Base-by-base conservation (phyloP, 345 rosid genomes). In the Pugionium cornutum region DNA sequence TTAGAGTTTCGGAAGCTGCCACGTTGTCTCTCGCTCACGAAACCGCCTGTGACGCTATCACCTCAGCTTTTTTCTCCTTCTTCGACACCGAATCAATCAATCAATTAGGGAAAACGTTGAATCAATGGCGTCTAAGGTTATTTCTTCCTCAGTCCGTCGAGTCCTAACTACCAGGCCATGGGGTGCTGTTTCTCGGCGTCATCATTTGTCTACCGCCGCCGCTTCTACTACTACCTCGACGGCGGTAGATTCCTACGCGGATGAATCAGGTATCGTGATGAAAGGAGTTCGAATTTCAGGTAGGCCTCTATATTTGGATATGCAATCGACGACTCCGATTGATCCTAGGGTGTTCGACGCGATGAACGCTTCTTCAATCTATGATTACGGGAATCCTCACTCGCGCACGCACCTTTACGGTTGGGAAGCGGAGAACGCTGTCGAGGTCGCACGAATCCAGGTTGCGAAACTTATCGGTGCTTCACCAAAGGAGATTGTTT, bases 401-500 rank as follows among this genome's bases (percentile, higher is more conserved):
- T 94, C 99, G 4, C 91, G 99, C 4, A 89, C 99, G 46, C 97
- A 94, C 72, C 83, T 90, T 5, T 90, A 77, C 78, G 99, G 99
- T 9, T 94, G 99, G 99, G 99, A 94, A 70, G 92, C 99, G 1
- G 97, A 94, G 56, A 73, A 57, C 58, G 99, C 96, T 1, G 95
- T 85, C 2, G 99, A 94, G 63, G 69, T 83, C 2, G 92, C 99
- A 9, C 89, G 97, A 44, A 70, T 78, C 18, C 89, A 88, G 29
- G 83, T 90, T 33, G 90, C 97, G 6, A 77, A 76, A n/a, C 75
- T 94, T 11, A 78, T 94, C 66, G 84, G 84, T 26, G 96, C 97
- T 18, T 88, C 97, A 7, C 89, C 95, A 2, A 94, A 86, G 64
- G 99, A 94, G 74, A 80, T 94, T 49, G 78, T 94, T 4, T 94